phyloP scores from a whole-genome alignment of 2,329 filamentous ascomycete genomes.

The Ophiocordyceps camponoti-floridani region DNA sequence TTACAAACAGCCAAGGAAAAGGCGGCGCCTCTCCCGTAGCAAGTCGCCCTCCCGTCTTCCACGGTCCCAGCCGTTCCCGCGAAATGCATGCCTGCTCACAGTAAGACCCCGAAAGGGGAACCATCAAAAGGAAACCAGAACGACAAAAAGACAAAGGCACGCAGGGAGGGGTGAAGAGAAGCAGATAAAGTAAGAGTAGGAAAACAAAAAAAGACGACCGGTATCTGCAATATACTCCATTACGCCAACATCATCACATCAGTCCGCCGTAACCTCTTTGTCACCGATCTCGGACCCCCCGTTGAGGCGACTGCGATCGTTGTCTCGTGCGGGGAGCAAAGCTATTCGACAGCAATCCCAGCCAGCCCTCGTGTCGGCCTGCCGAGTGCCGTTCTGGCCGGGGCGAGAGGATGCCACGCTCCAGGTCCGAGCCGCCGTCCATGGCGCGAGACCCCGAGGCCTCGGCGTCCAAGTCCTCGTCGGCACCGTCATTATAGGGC shows the following conservation, averaged over 20 bases:
- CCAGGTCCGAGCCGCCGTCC: constrained; percentile 20
- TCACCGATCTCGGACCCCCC: constrained; percentile 8
- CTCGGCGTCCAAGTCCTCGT: constrained; percentile 22
- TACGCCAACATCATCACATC: constrained; percentile 1
- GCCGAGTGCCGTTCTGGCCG: constrained; percentile 6
- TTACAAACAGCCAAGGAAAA: not conserved
- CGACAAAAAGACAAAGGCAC: not conserved
- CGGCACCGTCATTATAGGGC: constrained; percentile 33
- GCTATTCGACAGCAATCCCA: constrained; percentile 18
- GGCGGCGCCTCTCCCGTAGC: not conserved
- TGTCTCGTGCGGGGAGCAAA: constrained; percentile 4
- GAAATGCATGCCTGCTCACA: constrained; percentile 1
- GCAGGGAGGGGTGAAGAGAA: not conserved
- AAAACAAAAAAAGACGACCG: not conserved
- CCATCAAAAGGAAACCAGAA: not conserved
- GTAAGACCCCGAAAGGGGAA: not conserved
- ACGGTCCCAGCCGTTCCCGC: not conserved
- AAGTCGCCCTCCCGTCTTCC: too few relatives aligned
- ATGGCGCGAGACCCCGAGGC: constrained; percentile 13
- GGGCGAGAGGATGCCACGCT: constrained; percentile 19
- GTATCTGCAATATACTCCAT: constrained; percentile 1
- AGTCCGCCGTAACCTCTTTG: not conserved
- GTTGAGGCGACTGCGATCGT: constrained; percentile 7
- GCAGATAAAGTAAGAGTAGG: not conserved
- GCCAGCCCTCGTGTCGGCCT: constrained; percentile 17